Conservation (phyloP, 192 early-diverging fungal species). For the Coemansia sp. region DNA sequence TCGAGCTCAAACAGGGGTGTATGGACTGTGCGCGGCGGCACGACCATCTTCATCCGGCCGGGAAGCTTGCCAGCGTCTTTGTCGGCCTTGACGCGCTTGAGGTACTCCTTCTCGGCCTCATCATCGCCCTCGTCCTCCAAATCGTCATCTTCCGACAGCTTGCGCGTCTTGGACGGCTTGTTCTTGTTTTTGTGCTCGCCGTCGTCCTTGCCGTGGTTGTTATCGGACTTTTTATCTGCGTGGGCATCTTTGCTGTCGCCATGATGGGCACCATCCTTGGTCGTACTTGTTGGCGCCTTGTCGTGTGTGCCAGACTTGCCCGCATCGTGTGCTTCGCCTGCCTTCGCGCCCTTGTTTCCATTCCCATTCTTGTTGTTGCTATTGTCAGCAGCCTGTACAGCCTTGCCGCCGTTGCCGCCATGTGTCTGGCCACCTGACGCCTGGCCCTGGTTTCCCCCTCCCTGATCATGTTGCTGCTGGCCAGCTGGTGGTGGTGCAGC, state of each 20-base stretch:
- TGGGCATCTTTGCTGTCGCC: neutral
- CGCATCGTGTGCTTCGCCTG: neutral
- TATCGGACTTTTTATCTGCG: neutral
- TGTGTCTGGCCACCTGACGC: conserved; percentile 9
- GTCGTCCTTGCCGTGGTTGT: conserved; percentile 21
- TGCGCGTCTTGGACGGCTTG: conserved; percentile 42
- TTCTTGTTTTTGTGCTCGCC: conserved; percentile 5
- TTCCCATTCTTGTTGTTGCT: conserved; percentile 4
- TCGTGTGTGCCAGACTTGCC: neutral
- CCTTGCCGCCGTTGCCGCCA: conserved; percentile 6
- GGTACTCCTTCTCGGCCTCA: conserved; percentile 35
- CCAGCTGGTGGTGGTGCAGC: neutral
- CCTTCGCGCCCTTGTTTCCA: conserved; percentile 1
- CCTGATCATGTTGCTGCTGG: neutral
- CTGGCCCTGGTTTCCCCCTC: conserved; percentile 9
- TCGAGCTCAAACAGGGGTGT: conserved; percentile 53
- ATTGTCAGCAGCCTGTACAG: conserved; percentile 4
- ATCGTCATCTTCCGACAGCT: conserved; percentile 22
- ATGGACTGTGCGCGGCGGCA: conserved; percentile 49
- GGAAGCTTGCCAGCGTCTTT: conserved; percentile 46
- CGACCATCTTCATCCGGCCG: conserved; percentile 51
- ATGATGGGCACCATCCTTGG: neutral
- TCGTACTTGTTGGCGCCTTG: neutral
- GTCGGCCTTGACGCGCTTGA: conserved; percentile 48
- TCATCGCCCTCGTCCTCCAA: conserved; percentile 20